Evolutionary conservation across 495 filamentous ascomycete species (phyloP).

Genomic region (Aspergillus carlsbadensis): DNA sequence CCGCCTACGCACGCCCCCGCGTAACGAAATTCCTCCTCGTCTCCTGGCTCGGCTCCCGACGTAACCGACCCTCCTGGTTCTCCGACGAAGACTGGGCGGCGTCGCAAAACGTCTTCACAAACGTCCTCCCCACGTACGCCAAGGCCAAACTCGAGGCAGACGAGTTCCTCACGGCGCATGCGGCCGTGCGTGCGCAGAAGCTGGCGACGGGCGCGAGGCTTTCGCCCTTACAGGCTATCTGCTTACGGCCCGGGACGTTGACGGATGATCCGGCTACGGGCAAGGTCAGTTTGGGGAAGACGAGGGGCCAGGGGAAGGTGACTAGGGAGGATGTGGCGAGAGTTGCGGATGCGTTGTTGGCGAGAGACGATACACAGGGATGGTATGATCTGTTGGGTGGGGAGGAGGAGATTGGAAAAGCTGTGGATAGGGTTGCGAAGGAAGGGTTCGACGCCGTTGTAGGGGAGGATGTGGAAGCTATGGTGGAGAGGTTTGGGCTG

Average conservation of each 20-base stretch:
- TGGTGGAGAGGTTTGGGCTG: conserved; percentile 42
- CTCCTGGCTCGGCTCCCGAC: conserved; percentile 63
- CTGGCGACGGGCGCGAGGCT: conserved; percentile 33
- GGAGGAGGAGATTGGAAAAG: conserved; percentile 57
- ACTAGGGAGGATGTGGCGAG: conserved; percentile 69
- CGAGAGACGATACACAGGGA: conserved; percentile 54
- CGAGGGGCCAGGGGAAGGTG: conserved; percentile 52
- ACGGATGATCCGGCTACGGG: conserved; percentile 57
- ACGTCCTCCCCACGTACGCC: conserved; percentile 61
- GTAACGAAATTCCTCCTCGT: conserved; percentile 75
- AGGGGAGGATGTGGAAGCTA: conserved; percentile 60
- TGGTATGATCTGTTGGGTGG: conserved; percentile 63
- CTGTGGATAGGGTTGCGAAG: conserved; percentile 61
- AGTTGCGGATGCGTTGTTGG: conserved; percentile 64
- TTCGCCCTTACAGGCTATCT: conserved; percentile 59
- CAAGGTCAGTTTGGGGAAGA: conserved; percentile 65
- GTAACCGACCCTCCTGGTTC: conserved; percentile 65
- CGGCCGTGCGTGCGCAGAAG: conserved; percentile 43
- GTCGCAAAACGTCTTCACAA: conserved; percentile 50
- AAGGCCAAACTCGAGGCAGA: conserved; percentile 76
- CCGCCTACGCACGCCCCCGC: conserved; percentile 54
- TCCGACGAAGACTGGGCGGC: conserved; percentile 55
- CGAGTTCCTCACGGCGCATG: conserved; percentile 62
- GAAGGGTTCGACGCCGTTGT: conserved; percentile 65
- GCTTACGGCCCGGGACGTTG: conserved; percentile 66